A percentile compares a stretch with the other conserved stretches of the same genome.
Conservation (phyloP, 192 early-diverging fungal species). For the Dissophora globulifera region DNA sequence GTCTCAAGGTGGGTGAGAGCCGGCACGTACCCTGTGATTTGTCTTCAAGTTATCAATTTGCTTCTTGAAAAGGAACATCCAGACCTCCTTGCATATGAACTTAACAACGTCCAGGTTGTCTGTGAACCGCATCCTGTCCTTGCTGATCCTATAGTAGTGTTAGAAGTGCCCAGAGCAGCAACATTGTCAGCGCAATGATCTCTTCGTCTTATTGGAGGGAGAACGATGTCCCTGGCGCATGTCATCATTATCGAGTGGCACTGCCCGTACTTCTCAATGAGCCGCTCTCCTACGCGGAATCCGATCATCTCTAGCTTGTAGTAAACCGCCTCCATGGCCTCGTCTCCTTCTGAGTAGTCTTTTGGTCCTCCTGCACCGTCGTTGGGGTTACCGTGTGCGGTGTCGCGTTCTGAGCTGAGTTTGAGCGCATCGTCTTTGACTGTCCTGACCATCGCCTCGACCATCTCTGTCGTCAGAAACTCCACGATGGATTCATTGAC, state of each 20-base stretch:
- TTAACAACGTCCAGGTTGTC: conserved; percentile 98
- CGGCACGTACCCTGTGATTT: conserved; percentile 91
- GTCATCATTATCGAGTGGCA: no score
- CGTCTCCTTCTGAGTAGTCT: conserved; percentile 62
- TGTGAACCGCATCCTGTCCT: conserved; percentile 85
- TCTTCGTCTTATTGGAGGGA: no score
- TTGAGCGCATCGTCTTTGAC: conserved; percentile 56
- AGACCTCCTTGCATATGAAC: conserved; percentile 99
- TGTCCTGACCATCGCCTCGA: conserved; percentile 70
- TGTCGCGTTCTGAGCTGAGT: conserved; percentile 26
- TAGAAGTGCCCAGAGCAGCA: no score
- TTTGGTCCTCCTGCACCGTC: conserved; percentile 42
- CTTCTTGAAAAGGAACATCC: conserved; percentile 95
- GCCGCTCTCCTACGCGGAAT: conserved; percentile 86
- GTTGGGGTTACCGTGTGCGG: conserved; percentile 28
- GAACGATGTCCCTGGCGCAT: no score
- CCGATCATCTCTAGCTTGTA: conserved; percentile 93
- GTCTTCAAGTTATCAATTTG: conserved; percentile 99
- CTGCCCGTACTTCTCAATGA: conserved; percentile 86
- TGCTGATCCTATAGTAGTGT: conserved; percentile 88
- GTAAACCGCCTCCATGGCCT: conserved; percentile 87
- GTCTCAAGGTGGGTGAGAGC: no score
- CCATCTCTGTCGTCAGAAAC: conserved; percentile 81
- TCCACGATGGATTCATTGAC: conserved; percentile 79
- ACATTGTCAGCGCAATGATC: no score